Base-by-base conservation (phyloP, 2,329 filamentous ascomycete species). In the Neonectria faginata region DNA sequence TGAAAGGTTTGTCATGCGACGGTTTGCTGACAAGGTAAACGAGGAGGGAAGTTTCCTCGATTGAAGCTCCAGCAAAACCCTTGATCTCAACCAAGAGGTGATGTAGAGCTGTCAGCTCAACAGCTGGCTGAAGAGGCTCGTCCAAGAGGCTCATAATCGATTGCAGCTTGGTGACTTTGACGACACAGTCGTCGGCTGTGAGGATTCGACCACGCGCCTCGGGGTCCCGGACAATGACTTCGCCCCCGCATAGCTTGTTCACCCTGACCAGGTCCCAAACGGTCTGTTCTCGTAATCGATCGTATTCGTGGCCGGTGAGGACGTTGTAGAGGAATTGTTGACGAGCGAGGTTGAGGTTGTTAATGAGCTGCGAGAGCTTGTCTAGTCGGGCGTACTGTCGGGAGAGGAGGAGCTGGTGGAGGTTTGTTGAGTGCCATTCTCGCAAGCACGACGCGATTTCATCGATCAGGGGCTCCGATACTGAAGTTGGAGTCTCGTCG, bases 381-480 rank as follows among this genome's bases (percentile, higher is more conserved):
- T 97, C 93, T 60, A 99, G 83, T 59, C 90, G 87, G 54, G 86
- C 82, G 79, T 99, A 99, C 76, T 94, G 89, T 65, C 93, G 88
- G 20, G 89, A 89, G 9, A 99, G 86, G 1, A 99, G 86, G 25
- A 98, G 85, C 76, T 97, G 93, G 80, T 99, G 97, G 16, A 99
- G 85, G 76, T 97, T 97, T 18, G 94, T 97, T 20, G 96, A 97
- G 81, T 99, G 95, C 97, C 96, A 99, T 85, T 99, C 96, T 72
- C 96, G 89, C 67, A 99, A 82, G 77, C 96, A 99, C 3, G 94
- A 97, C 14, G 96, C 94, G 73, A 99, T 98, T 79, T 99, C 96
- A 79, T 99, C 96, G 25, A 99, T 94, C 66, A 99, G 81, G 2
- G 96, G 96, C 77, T 99, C 97, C 9, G 92, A 90, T 16, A 88